Evolutionary conservation across 805 yeast genomes (phyloP), one percentile per base, ranked within the genome.

Genomic region (Saccharomyces jurei): DNA sequence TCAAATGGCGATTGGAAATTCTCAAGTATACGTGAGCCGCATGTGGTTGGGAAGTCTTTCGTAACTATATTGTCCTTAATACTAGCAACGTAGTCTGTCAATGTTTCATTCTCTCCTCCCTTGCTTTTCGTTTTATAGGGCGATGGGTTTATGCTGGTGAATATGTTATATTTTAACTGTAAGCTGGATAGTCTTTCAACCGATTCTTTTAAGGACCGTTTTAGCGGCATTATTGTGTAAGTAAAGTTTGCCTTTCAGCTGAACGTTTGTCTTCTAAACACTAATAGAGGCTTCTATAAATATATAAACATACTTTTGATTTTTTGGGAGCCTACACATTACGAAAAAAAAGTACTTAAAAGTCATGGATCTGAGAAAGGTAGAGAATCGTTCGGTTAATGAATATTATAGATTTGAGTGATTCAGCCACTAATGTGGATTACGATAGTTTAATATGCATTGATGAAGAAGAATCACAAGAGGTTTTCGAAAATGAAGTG

Each of bases 1-100:
- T 87, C 82, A 65, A 79, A 91, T 1, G 98, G 98, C 25, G 96
- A 82, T 2, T 60, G 63, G 66, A 86, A 94, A 44, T 72, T 70
- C 13, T 65, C 55, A 8, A 94, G 75, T 41, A 86, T 80, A 44
- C 71, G 67, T 0, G 98, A 91, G 0, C 86, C 86, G 62, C 97
- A 87, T 0, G 96, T 87, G 0, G 97, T 88, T 1, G 86, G 81
- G 46, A 78, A 77, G 11, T 77, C 77, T 6, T 65, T 70, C 0
- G 97, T 84, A 46, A 82, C 81, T 50, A 91, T 84, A 66, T 89
- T 90, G 70, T 92, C 98, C 63, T 94, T 95, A 26, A 86, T 71
- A 0, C 85, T 86, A 10, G 74, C 69, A 0, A 71, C 64, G 2
- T 67, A 61, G 6, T 74, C 73, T 1, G 62, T 51, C 28, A 78